Percentiles rank a stretch among this genome's conserved stretches.
Evolutionary conservation across 345 rosid species (phyloP).

Genomic region (Citrus sp.): DNA sequence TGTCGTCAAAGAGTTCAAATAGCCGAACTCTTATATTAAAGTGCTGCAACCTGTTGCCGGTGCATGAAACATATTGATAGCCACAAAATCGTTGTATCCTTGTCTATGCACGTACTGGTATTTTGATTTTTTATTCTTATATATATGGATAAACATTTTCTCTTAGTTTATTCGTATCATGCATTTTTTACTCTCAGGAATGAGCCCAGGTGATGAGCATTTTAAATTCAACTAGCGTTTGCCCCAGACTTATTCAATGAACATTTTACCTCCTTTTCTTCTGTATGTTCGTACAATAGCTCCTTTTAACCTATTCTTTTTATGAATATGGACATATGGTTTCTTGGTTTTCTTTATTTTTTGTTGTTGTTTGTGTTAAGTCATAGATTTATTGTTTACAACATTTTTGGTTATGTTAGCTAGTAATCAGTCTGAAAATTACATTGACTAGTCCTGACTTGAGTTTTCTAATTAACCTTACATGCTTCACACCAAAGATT

Average conservation of each 20-base stretch:
- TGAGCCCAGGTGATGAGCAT: not conserved
- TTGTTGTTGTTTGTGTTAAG: too few species aligned
- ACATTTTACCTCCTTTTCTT: not conserved
- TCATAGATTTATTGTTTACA: not conserved
- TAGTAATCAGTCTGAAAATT: not conserved
- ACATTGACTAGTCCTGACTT: not conserved
- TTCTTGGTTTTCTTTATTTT: not conserved
- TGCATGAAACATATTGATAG: constrained; percentile 62
- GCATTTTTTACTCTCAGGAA: too few species aligned
- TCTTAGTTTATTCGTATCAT: not conserved
- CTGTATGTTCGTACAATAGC: not conserved
- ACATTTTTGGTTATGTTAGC: not conserved
- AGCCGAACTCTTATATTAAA: constrained; percentile 59
- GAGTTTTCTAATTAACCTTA: not conserved
- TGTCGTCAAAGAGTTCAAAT: too few species aligned
- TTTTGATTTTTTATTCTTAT: not conserved
- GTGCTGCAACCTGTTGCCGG: constrained; percentile 58
- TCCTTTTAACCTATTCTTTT: not conserved
- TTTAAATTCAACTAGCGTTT: not conserved
- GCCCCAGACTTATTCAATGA: not conserved
- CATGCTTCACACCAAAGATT: not conserved
- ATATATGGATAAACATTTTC: not conserved
- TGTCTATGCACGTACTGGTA: not conserved
- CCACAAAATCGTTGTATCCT: constrained; percentile 97
- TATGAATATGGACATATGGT: not conserved